A percentile compares a stretch with the other conserved stretches of the same genome.
Conservation (phyloP, 305 asterid genomes). For the Fraxinus latifolia region DNA sequence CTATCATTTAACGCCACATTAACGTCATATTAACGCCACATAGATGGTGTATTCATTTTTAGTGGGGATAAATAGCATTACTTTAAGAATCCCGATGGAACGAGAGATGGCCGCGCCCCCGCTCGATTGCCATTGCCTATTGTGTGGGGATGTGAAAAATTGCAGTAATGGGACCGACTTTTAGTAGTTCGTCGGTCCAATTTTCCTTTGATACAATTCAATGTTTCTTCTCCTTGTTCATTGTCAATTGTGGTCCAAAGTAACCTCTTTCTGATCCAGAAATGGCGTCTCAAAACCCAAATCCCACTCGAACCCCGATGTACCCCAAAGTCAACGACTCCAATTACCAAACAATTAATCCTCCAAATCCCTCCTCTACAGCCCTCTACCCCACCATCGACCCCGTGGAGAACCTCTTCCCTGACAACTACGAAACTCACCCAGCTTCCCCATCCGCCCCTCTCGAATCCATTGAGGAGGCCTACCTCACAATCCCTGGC, state of each 20-base stretch:
- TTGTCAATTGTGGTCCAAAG: background rate
- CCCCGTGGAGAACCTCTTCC: constrained; percentile 43
- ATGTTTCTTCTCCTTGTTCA: background rate
- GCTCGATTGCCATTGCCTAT: background rate
- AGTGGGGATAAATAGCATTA: too few relatives aligned
- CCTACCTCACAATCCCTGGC: constrained; percentile 56
- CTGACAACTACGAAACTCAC: constrained; percentile 18
- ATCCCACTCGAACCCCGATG: constrained; percentile 42
- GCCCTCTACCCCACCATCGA: constrained; percentile 64
- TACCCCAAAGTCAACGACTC: constrained; percentile 53
- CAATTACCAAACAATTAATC: constrained; percentile 29
- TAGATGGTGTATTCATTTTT: too few relatives aligned
- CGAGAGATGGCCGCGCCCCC: background rate
- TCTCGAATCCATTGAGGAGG: constrained; percentile 47
- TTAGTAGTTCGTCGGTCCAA: background rate
- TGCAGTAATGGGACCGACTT: background rate
- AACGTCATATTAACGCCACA: too few relatives aligned
- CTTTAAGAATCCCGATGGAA: background rate
- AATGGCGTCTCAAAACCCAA: constrained; percentile 56
- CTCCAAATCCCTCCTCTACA: constrained; percentile 29
- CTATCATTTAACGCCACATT: too few relatives aligned
- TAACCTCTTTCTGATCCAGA: constrained; percentile 4
- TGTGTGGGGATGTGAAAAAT: too few relatives aligned
- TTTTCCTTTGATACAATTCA: background rate
- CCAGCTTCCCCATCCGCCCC: constrained; percentile 53